These are phyloP conservation scores for Aspergillus awamori DNA, from an alignment of 2,329 filamentous ascomycete genomes.

Conservation along the genomic window DNA sequence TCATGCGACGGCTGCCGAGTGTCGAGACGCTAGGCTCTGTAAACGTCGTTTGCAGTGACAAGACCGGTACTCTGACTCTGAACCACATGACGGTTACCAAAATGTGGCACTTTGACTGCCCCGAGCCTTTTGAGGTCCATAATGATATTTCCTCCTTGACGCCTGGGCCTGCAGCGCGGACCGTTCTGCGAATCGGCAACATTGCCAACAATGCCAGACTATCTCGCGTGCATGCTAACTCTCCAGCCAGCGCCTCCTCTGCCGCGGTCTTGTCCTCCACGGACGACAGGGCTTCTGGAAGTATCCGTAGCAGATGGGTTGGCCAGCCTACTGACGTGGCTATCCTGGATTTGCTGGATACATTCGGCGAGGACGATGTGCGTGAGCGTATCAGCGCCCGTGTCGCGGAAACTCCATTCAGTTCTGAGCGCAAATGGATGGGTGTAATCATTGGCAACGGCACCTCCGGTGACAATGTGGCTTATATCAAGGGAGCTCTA, in stretches of 20 bases:
- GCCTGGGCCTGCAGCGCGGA: slow-evolving; percentile 73
- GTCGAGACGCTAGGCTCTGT: slow-evolving; percentile 98
- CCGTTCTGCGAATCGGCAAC: slow-evolving; percentile 88
- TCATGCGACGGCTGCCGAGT: slow-evolving; percentile 92
- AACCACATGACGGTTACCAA: slow-evolving; percentile 99
- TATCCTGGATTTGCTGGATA: slow-evolving; percentile 90
- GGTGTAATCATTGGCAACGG: slow-evolving; percentile 76
- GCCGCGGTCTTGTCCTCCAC: slow-evolving; percentile 86
- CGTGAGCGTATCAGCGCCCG: slow-evolving; percentile 82
- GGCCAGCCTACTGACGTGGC: slow-evolving; percentile 97
- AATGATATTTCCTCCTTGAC: slow-evolving; percentile 56
- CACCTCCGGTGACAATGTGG: slow-evolving; percentile 66
- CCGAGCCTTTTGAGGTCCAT: slow-evolving; percentile 59
- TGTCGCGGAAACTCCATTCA: slow-evolving; percentile 87
- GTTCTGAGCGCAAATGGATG: slow-evolving; percentile 99
- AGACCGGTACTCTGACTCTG: slow-evolving; percentile 92
- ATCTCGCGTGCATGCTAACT: slow-evolving; percentile 70
- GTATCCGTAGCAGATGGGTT: slow-evolving; percentile 84
- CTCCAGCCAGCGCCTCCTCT: slow-evolving; percentile 69
- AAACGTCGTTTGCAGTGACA: slow-evolving; percentile 99
- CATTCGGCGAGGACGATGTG: slow-evolving; percentile 87
- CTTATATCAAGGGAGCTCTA: slow-evolving; percentile 93
- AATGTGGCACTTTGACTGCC: slow-evolving; percentile 87
- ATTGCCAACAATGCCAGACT: slow-evolving; percentile 93
- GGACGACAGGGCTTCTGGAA: slow-evolving; percentile 61